phyloP scores from a whole-genome alignment of 257 asterid species.

The Solanum bukasovii region DNA sequence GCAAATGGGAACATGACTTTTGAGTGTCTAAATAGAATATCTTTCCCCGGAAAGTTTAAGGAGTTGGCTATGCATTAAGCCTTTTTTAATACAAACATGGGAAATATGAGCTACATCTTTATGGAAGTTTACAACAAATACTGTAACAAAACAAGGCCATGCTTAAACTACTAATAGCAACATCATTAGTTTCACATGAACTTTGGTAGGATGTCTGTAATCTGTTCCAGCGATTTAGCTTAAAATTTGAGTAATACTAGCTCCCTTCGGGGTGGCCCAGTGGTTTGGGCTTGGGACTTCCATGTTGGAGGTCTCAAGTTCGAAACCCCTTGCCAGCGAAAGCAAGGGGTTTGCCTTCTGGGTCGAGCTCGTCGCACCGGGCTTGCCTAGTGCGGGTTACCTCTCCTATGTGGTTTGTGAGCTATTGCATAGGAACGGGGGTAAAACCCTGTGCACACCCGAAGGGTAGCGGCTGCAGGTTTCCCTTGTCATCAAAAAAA shows the following conservation, averaged over 20 bases:
- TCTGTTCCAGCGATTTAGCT: background rate
- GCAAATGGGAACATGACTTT: background rate
- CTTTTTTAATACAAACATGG: background rate
- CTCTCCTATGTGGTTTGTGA: too few species aligned
- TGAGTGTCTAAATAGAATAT: background rate
- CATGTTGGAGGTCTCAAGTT: too few species aligned
- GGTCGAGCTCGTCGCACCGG: too few species aligned
- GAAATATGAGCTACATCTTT: background rate
- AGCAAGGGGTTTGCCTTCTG: too few species aligned
- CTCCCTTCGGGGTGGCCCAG: too few species aligned
- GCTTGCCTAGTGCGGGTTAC: too few species aligned
- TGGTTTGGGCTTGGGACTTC: too few species aligned
- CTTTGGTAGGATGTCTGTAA: background rate
- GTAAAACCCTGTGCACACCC: too few species aligned
- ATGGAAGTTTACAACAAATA: background rate
- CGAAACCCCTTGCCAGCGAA: too few species aligned
- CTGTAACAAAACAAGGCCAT: background rate
- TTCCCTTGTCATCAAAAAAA: too few species aligned
- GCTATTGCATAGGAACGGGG: too few species aligned
- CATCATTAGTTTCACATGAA: background rate
- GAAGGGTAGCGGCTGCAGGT: too few species aligned
- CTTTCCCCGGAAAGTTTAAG: background rate
- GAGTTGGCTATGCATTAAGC: background rate
- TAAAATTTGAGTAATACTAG: background rate
- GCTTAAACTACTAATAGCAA: background rate